Conservation (phyloP, 495 filamentous ascomycete genomes). For the Neurospora tetrasperma region DNA sequence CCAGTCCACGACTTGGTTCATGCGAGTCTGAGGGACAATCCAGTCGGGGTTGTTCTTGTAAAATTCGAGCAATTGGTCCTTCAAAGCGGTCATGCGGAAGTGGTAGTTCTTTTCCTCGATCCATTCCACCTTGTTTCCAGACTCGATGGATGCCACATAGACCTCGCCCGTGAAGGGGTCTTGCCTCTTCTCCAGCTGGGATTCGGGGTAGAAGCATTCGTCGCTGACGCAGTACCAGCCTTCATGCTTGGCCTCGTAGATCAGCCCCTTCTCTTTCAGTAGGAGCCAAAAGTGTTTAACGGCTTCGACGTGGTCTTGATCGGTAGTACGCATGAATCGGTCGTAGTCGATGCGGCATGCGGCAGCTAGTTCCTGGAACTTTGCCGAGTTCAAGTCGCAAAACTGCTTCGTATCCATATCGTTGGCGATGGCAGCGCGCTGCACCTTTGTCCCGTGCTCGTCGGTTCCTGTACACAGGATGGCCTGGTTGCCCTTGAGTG, state of each 20-base stretch:
- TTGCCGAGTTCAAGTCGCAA: slow-evolving; percentile 51
- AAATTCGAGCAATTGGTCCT: slow-evolving; percentile 62
- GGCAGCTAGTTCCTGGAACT: slow-evolving; percentile 60
- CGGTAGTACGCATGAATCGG: slow-evolving; percentile 86
- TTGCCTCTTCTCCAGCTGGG: slow-evolving; percentile 57
- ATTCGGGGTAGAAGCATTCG: slow-evolving; percentile 86
- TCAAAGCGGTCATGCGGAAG: slow-evolving; percentile 78
- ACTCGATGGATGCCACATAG: slow-evolving; percentile 76
- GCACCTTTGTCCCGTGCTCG: slow-evolving; percentile 97
- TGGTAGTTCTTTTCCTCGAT: slow-evolving; percentile 90
- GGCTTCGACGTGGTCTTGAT: slow-evolving; percentile 66
- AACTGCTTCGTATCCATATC: slow-evolving; percentile 41
- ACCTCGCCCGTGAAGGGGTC: slow-evolving; percentile 75
- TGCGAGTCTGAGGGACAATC: slow-evolving; percentile 55
- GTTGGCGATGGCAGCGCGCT: slow-evolving; percentile 64
- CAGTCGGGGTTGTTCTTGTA: slow-evolving; percentile 64
- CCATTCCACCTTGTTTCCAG: slow-evolving; percentile 88
- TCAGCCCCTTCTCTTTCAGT: slow-evolving; percentile 62
- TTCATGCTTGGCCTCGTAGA: slow-evolving; percentile 78
- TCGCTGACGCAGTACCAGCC: slow-evolving; percentile 97
- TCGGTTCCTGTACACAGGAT: slow-evolving; percentile 88
- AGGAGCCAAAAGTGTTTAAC: slow-evolving; percentile 87
- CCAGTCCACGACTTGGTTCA: slow-evolving; percentile 55
- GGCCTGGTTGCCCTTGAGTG: slow-evolving; percentile 56
- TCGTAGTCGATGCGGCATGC: slow-evolving; percentile 61